Percentiles rank a stretch among this genome's conserved stretches.
These are phyloP conservation scores for Kuraishia piskuri DNA, from an alignment of 805 yeast genomes.

Conservation along the genomic window DNA sequence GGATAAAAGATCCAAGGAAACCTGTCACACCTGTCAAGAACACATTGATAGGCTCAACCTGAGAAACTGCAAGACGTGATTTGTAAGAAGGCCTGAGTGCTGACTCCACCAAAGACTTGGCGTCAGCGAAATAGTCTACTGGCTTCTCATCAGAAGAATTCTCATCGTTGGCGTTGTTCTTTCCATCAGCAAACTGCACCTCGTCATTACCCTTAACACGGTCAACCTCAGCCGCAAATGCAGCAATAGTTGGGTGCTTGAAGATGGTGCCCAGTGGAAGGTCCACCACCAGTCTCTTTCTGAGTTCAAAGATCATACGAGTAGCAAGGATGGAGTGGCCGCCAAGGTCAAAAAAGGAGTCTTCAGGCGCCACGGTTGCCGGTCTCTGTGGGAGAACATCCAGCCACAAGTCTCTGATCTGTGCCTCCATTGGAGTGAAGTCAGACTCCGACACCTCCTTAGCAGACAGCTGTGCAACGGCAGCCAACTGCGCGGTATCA, in stretches of 20 bases:
- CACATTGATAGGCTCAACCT: slow-evolving; percentile 28
- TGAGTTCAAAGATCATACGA: slow-evolving; percentile 87
- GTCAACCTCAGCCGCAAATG: slow-evolving; percentile 69
- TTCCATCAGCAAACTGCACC: slow-evolving; percentile 28
- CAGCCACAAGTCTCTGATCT: slow-evolving; percentile 78
- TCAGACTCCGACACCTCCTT: slow-evolving; percentile 36
- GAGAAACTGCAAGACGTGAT: slow-evolving; percentile 24
- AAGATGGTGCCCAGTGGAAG: slow-evolving; percentile 87
- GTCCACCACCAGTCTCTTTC: slow-evolving; percentile 70
- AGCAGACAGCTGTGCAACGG: slow-evolving; percentile 51
- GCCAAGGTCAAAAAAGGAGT: slow-evolving; percentile 94
- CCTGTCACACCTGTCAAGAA: slow-evolving; percentile 97
- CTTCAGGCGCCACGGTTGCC: slow-evolving; percentile 63
- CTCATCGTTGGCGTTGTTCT: slow-evolving; percentile 18
- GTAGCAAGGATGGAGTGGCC: slow-evolving; percentile 98
- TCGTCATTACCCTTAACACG: slow-evolving; percentile 42
- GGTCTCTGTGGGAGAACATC: slow-evolving; percentile 80
- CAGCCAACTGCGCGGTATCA: slow-evolving; percentile 72
- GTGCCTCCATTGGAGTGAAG: slow-evolving; percentile 56
- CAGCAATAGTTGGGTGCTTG: slow-evolving; percentile 77
- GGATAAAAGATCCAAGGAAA: slow-evolving; percentile 84
- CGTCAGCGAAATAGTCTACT: slow-evolving; percentile 65
- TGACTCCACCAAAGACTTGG: slow-evolving; percentile 37
- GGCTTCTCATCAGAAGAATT: slow-evolving; percentile 5
- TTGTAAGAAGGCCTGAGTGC: slow-evolving; percentile 35